Evolutionary conservation across 2,329 filamentous ascomycete genomes (phyloP).

Genomic region (Colletotrichum incanum): DNA sequence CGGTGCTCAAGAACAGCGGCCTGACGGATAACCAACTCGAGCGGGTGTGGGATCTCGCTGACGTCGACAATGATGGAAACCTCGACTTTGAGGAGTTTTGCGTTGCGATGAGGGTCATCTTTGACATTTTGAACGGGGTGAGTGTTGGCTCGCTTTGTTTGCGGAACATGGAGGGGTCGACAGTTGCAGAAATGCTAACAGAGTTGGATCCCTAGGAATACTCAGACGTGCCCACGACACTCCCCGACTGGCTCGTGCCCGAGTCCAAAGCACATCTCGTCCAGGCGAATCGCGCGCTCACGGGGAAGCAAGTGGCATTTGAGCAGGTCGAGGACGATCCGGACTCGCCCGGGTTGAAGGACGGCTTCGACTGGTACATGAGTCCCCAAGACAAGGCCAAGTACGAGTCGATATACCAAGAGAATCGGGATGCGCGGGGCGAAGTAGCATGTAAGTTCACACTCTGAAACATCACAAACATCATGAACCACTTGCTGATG

Average conservation of each 20-base stretch:
- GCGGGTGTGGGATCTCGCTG: conserved; percentile 95
- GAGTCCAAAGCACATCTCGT: conserved; percentile 95
- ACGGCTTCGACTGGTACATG: conserved; percentile 99
- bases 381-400: conserved; percentile 90
- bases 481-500: conserved; percentile 4
- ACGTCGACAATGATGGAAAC: conserved; percentile 97
- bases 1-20: conserved; percentile 75
- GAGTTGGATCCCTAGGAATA: conserved; percentile 78
- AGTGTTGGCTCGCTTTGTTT: conserved; percentile 49
- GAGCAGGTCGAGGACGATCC: conserved; percentile 88
- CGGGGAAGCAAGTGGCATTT: conserved; percentile 85
- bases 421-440: conserved; percentile 89
- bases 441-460: conserved; percentile 80
- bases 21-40: conserved; percentile 86
- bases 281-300: conserved; percentile 85
- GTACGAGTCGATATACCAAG: conserved; percentile 97
- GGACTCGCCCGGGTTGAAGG: conserved; percentile 88
- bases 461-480: background rate
- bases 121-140: conserved; percentile 96
- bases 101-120: conserved; percentile 98
- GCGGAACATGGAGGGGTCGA: background rate
- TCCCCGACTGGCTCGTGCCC: conserved; percentile 97
- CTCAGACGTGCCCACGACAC: conserved; percentile 84
- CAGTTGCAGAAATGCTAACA: conserved; percentile 22
- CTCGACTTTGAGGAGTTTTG: conserved; percentile 99